Evolutionary conservation across 306 rosid genomes (phyloP).

Genomic region (Carpinus viminea): DNA sequence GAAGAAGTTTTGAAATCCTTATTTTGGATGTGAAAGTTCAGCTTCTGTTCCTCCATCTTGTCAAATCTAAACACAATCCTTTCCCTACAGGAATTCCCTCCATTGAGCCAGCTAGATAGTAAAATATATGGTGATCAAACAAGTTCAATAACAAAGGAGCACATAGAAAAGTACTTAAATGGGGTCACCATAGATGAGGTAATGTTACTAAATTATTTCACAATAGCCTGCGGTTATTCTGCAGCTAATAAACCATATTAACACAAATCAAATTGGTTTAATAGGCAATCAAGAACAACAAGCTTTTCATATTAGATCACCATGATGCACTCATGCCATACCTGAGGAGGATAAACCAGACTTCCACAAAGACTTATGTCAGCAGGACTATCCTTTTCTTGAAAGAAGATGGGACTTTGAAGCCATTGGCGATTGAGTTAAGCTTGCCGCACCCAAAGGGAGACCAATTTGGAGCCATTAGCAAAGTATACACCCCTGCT

Average conservation of each 20-base stretch:
- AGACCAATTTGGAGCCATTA: conserved; percentile 50
- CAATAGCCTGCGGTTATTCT: neutral
- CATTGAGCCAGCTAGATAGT: conserved; percentile 60
- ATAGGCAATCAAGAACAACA: conserved; percentile 58
- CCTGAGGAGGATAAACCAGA: conserved; percentile 52
- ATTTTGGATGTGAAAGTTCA: neutral
- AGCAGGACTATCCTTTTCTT: conserved; percentile 63
- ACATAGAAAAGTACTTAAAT: conserved; percentile 47
- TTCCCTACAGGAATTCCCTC: conserved; percentile 64
- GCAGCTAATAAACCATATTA: neutral
- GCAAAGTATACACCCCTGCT: conserved; percentile 54
- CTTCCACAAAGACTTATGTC: conserved; percentile 54
- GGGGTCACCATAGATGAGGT: conserved; percentile 64
- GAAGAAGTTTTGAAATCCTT: neutral
- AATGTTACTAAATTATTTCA: neutral
- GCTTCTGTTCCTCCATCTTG: neutral
- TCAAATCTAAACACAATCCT: neutral
- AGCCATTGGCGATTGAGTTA: conserved; percentile 70
- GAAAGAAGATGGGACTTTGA: conserved; percentile 66
- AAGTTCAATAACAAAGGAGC: conserved; percentile 48
- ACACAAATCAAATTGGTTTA: conserved; percentile 13
- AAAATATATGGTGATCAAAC: conserved; percentile 58
- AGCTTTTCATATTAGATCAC: conserved; percentile 63
- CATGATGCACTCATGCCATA: conserved; percentile 62
- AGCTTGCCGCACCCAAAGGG: conserved; percentile 57